These are phyloP conservation scores for Ceratocystis alfenasii DNA, from an alignment of 2,329 filamentous ascomycete species.

Conservation along the genomic window DNA sequence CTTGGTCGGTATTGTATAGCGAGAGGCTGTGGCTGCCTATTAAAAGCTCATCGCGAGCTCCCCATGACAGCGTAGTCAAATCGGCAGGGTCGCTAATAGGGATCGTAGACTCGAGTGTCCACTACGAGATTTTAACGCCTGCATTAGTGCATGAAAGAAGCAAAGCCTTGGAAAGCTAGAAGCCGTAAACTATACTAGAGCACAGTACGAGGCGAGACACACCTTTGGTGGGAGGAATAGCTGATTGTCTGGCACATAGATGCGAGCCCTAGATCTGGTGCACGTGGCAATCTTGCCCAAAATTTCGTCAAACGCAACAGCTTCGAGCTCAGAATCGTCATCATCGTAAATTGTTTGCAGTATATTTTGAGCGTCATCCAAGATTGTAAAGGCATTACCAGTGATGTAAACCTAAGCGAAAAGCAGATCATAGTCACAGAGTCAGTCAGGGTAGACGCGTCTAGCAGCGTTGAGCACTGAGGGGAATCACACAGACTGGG, in stretches of 20 bases:
- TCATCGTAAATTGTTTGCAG: slow-evolving; percentile 87
- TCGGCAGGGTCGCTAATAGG: slow-evolving; percentile 31
- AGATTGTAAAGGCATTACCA: slow-evolving; percentile 74
- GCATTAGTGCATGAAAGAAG: neutral
- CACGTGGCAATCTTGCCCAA: slow-evolving; percentile 77
- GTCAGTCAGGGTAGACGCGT: neutral
- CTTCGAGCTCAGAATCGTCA: slow-evolving; percentile 54
- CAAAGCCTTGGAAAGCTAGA: neutral
- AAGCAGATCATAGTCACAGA: neutral
- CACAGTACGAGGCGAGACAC: neutral
- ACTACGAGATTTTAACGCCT: slow-evolving; percentile 33
- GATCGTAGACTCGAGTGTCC: slow-evolving; percentile 53
- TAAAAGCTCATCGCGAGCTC: slow-evolving; percentile 70
- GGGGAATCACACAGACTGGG: neutral
- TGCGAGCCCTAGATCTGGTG: slow-evolving; percentile 52
- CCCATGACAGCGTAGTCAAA: slow-evolving; percentile 61
- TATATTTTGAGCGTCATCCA: slow-evolving; percentile 60
- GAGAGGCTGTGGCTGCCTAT: slow-evolving; percentile 58
- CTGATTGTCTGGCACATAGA: slow-evolving; percentile 58
- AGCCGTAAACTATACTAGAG: neutral
- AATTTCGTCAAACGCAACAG: slow-evolving; percentile 67
- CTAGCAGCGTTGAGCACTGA: neutral
- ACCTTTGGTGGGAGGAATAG: slow-evolving; percentile 14
- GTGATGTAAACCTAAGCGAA: slow-evolving; percentile 66
- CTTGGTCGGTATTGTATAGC: slow-evolving; percentile 47